Percentiles rank a stretch among this genome's conserved stretches.
Conservation (phyloP, 1,284 basidiomycete genomes). For the Coriolopsis trogii region DNA sequence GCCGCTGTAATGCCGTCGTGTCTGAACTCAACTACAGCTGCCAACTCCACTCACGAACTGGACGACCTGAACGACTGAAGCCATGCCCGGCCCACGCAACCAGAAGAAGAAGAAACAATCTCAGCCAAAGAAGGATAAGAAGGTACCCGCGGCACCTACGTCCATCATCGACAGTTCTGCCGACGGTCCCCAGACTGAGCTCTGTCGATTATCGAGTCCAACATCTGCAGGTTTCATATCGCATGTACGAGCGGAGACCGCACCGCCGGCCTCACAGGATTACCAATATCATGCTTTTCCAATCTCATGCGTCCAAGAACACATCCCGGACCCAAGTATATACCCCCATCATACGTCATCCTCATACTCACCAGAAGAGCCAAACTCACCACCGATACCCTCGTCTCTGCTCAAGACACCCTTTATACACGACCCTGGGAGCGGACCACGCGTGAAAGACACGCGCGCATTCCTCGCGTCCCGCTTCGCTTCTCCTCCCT, state of each 20-base stretch:
- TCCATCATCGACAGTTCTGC: background rate
- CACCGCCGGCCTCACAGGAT: no score
- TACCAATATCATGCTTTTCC: no score
- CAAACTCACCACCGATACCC: constrained; percentile 25
- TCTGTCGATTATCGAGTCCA: no score
- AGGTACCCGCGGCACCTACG: background rate
- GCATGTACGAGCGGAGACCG: no score
- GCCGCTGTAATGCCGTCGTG: no score
- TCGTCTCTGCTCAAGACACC: constrained; percentile 41
- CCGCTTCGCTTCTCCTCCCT: constrained; percentile 65
- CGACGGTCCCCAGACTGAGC: background rate
- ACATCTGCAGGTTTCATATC: no score
- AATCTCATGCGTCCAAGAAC: no score
- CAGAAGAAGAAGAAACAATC: constrained; percentile 43
- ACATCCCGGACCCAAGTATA: background rate
- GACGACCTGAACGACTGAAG: no score
- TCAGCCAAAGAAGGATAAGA: constrained; percentile 34
- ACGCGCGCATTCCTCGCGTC: constrained; percentile 60
- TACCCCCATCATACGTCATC: constrained; percentile 1
- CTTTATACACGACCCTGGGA: constrained; percentile 74
- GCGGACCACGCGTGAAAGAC: constrained; percentile 72
- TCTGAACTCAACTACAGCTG: no score
- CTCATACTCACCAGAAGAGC: constrained; percentile 2
- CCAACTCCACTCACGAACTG: no score
- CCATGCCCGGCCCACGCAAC: constrained; percentile 56